These are phyloP conservation scores for Eucalyptus shirleyi DNA, from an alignment of 345 rosid genomes.

Conservation along the genomic window DNA sequence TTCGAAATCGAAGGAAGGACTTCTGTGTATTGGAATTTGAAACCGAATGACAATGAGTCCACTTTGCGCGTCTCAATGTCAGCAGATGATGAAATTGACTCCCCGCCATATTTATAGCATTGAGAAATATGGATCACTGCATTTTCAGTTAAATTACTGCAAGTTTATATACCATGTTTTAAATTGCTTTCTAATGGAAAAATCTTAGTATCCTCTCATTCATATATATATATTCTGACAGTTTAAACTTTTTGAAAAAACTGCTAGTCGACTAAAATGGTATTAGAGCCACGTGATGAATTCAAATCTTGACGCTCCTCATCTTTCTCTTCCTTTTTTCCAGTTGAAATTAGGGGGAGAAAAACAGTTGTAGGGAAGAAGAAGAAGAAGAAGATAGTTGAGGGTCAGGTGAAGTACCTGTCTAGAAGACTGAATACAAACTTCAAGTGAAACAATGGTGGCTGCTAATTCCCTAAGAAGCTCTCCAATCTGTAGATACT, in stretches of 20 bases:
- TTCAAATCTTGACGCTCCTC: not conserved
- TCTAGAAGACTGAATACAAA: conserved; percentile 13
- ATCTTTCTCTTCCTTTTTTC: not conserved
- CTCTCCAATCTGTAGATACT: conserved; percentile 51
- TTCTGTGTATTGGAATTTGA: not conserved
- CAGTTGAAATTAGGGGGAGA: not conserved
- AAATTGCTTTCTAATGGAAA: not conserved
- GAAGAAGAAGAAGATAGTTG: not conserved
- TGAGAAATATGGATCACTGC: not conserved
- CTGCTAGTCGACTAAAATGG: not conserved
- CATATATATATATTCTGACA: too few relatives aligned
- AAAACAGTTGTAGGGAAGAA: not conserved
- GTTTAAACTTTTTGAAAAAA: not conserved
- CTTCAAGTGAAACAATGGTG: conserved; percentile 24
- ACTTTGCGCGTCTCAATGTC: not conserved
- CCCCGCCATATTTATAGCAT: not conserved
- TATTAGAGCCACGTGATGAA: not conserved
- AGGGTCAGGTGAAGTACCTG: conserved; percentile 13
- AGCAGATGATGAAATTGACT: not conserved
- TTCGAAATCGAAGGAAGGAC: not conserved
- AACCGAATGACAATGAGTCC: not conserved
- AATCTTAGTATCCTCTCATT: not conserved
- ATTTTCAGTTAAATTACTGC: not conserved
- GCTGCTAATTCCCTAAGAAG: conserved; percentile 38
- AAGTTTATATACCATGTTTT: not conserved